Evolutionary conservation across 441 rosid species (phyloP), one percentile per base, ranked within the genome.

Genomic region (Croton laevigatus): DNA sequence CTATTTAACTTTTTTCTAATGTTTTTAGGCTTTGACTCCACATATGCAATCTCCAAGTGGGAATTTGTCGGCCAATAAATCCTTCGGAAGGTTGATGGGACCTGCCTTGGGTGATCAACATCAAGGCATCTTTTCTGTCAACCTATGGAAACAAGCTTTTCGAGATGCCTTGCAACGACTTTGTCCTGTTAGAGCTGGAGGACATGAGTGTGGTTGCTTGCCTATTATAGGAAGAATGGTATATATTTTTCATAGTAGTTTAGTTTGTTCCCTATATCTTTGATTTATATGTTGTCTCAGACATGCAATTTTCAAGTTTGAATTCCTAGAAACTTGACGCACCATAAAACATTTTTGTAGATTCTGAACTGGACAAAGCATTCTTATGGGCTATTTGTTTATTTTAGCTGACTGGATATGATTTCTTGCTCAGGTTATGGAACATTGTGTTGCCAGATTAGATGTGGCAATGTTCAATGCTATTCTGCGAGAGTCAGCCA

Each of bases 381-480:
- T 48, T 65, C 45, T 46, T 76, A 65, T 73, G 55, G 19, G 54
- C 37, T 55, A 65, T 37, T 78, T 63, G 27, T 52, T 7, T 3
- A 57, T 69, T n/a, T n/a, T n/a, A n/a, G n/a, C n/a, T n/a, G n/a
- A n/a, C n/a, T n/a, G n/a, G n/a, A n/a, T n/a, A n/a, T n/a, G n/a
- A n/a, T n/a, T n/a, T n/a, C n/a, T n/a, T n/a, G n/a, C 42, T 66
- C 76, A 93, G 97, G 94, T 88, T 46, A 91, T 90, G 89, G 90
- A 85, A 71, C 91, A 86, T 53, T 88, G 97, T 73, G 71, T 88
- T 65, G 85, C 85, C 44, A 77, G 98, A 77, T 66, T 89, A 63
- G 98, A 94, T 71, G 88, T 91, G 38, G 93, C 97, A 59, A 89
- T 94, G 89, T 94, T 94, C 79, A 94, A 94, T 74, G 97, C 95